Evolutionary conservation across 2,329 filamentous ascomycete genomes (phyloP).

Genomic region (Monosporascus sp.): DNA sequence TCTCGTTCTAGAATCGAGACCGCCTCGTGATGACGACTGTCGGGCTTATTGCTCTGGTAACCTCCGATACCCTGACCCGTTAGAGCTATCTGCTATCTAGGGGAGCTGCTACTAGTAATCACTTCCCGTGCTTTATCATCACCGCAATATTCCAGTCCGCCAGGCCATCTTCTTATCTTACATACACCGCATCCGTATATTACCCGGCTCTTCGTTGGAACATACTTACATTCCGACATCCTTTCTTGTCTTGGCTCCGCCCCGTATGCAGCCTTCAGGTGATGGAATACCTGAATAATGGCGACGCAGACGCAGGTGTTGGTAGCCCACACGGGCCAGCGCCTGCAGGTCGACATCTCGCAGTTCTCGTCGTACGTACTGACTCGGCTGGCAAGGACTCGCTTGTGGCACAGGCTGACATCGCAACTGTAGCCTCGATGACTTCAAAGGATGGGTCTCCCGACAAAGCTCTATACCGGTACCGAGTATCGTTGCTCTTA

Average conservation of each 20-base stretch:
- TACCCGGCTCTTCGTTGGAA: neutral
- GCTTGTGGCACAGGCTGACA: constrained; percentile 14
- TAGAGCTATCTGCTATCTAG: neutral
- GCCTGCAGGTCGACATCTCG: constrained; percentile 71
- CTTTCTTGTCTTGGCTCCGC: constrained; percentile 1
- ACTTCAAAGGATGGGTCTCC: constrained; percentile 76
- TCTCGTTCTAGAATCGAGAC: neutral
- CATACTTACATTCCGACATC: constrained; percentile 1
- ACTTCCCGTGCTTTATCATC: neutral
- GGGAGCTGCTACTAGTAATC: neutral
- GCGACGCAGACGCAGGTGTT: constrained; percentile 86
- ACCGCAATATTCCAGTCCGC: neutral
- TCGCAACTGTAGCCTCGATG: constrained; percentile 60
- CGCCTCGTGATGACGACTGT: neutral
- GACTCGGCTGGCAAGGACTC: constrained; percentile 15
- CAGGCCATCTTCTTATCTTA: neutral
- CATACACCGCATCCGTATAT: neutral
- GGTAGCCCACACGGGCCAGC: constrained; percentile 88
- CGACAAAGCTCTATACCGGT: constrained; percentile 67
- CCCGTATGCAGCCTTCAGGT: constrained; percentile 15
- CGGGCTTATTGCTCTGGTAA: neutral
- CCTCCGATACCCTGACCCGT: neutral
- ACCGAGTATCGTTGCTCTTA: constrained; percentile 82
- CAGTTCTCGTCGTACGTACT: constrained; percentile 65
- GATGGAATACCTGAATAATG: constrained; percentile 32